These are phyloP conservation scores for Talaromyces liani DNA, from an alignment of 495 filamentous ascomycete genomes.

Conservation along the genomic window DNA sequence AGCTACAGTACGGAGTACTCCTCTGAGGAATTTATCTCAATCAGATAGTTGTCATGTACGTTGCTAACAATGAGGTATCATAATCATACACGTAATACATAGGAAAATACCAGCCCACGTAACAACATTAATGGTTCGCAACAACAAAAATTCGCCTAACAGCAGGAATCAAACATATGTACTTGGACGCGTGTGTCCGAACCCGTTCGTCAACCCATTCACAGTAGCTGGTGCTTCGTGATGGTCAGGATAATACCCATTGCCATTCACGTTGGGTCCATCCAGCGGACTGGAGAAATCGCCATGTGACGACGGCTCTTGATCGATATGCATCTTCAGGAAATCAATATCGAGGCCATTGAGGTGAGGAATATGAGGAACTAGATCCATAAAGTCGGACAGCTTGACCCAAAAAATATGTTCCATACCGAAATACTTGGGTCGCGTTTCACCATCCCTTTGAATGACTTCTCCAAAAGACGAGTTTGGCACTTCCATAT, in stretches of 20 bases:
- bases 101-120: slow-evolving; percentile 30
- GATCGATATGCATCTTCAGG: slow-evolving; percentile 41
- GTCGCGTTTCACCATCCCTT: slow-evolving; percentile 38
- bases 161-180: slow-evolving; percentile 39
- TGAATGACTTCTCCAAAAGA: slow-evolving; percentile 38
- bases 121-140: slow-evolving; percentile 10
- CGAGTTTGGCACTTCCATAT: slow-evolving; percentile 25
- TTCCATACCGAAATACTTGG: slow-evolving; percentile 47
- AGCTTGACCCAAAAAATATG: slow-evolving; percentile 76
- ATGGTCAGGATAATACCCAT: slow-evolving; percentile 16
- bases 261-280: slow-evolving; percentile 27
- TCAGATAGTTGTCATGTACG: slow-evolving; percentile 10
- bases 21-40: slow-evolving; percentile 7
- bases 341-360: slow-evolving; percentile 50
- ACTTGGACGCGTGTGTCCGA: slow-evolving; percentile 33
- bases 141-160: slow-evolving; percentile 8
- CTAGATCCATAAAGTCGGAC: slow-evolving; percentile 66
- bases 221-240: slow-evolving; percentile 17
- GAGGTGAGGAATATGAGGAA: slow-evolving; percentile 64
- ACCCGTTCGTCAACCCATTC: slow-evolving; percentile 31
- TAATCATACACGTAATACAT: slow-evolving; percentile 40
- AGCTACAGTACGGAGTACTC: not conserved
- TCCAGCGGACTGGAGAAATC: slow-evolving; percentile 6
- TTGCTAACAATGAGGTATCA: slow-evolving; percentile 33
- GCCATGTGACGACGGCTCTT: slow-evolving; percentile 20